Evolutionary conservation across 2,329 filamentous ascomycete genomes (phyloP).

Genomic region (Aulographum hederae): DNA sequence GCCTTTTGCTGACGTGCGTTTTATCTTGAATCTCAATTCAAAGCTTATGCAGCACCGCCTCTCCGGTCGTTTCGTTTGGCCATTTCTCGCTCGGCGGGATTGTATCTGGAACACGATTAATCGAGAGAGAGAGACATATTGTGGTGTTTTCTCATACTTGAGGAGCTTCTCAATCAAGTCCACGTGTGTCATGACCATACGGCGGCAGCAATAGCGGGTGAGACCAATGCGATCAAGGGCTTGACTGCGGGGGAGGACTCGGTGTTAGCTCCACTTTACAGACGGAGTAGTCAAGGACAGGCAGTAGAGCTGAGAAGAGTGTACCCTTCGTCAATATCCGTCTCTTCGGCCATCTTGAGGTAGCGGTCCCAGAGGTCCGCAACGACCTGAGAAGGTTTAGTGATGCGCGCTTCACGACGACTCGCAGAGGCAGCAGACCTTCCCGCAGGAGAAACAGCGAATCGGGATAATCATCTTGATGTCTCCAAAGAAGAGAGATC

Average conservation of each 20-base stretch:
- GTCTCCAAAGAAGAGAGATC: background rate
- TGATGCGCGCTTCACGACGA: too few relatives aligned
- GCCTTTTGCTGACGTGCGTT: too few relatives aligned
- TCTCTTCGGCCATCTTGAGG: slow-evolving; percentile 68
- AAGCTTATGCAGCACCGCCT: background rate
- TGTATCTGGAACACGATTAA: slow-evolving; percentile 3
- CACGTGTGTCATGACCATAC: slow-evolving; percentile 99
- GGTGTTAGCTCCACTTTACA: background rate
- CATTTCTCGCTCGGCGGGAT: slow-evolving; percentile 5
- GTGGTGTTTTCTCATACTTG: too few relatives aligned
- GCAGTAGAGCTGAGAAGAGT: too few relatives aligned
- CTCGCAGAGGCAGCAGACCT: slow-evolving; percentile 44
- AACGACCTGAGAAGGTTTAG: too few relatives aligned
- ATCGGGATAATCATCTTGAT: slow-evolving; percentile 91
- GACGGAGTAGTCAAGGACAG: slow-evolving; percentile 6
- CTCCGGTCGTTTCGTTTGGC: background rate
- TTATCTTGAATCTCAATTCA: too few relatives aligned
- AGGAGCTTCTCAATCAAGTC: slow-evolving; percentile 97
- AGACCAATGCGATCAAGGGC: slow-evolving; percentile 91
- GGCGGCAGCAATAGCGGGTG: slow-evolving; percentile 92
- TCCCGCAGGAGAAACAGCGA: slow-evolving; percentile 96
- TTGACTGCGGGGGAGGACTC: too few relatives aligned
- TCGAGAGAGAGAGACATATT: background rate
- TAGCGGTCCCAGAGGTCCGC: slow-evolving; percentile 97
- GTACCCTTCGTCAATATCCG: slow-evolving; percentile 23